phyloP scores from a whole-genome alignment of 306 rosid genomes.

The Alnus rubra region DNA sequence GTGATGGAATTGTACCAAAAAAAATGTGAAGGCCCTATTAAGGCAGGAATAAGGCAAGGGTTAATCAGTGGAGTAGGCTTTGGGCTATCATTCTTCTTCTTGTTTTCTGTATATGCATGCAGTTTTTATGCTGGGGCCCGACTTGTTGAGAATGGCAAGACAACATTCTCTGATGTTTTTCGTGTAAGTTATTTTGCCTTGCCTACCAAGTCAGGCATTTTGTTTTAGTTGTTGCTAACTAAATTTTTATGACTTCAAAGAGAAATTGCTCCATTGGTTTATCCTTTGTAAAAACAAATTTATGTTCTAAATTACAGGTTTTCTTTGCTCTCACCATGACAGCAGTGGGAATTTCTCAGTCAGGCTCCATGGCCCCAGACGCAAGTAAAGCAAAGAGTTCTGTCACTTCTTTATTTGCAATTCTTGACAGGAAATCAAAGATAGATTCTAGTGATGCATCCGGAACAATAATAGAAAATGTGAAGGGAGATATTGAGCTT shows the following conservation, averaged over 20 bases:
- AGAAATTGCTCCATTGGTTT: not conserved
- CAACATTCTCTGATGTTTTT: constrained; percentile 51
- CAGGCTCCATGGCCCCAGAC: constrained; percentile 52
- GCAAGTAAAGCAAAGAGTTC: constrained; percentile 57
- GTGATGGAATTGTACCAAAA: constrained; percentile 62
- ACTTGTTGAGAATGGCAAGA: constrained; percentile 53
- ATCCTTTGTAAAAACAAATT: not conserved
- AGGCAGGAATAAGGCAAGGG: constrained; percentile 58
- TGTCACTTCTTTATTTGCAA: constrained; percentile 62
- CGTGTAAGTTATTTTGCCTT: constrained; percentile 43
- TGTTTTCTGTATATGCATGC: constrained; percentile 48
- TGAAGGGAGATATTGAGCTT: constrained; percentile 66
- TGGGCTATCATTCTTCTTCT: constrained; percentile 49
- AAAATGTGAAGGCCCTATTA: constrained; percentile 68
- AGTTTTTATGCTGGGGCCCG: constrained; percentile 66
- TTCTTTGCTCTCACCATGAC: constrained; percentile 62
- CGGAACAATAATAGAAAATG: constrained; percentile 44
- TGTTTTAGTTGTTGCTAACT: not conserved
- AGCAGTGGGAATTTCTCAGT: constrained; percentile 54
- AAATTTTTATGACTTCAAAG: not conserved
- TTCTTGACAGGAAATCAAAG: constrained; percentile 63
- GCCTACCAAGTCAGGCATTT: not conserved
- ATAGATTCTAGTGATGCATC: constrained; percentile 55
- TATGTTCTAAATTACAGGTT: constrained; percentile 44
- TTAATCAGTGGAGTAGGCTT: constrained; percentile 59